These are phyloP conservation scores for Thalassiosira profunda DNA, from an alignment of 108 stramenopile species.

Conservation along the genomic window DNA sequence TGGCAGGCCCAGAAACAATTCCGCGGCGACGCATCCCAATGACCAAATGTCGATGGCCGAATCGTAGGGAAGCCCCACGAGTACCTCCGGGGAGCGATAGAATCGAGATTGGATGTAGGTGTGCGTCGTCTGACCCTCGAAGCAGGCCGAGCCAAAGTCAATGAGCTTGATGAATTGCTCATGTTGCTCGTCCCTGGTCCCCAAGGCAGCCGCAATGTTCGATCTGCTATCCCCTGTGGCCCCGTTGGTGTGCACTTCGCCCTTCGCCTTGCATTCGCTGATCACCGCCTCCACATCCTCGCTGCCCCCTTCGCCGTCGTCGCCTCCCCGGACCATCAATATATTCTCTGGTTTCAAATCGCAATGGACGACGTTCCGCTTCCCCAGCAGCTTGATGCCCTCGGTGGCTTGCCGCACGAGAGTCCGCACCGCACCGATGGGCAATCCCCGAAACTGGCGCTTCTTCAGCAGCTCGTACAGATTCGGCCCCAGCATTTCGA, in stretches of 20 bases:
- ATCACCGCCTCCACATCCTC: constrained; percentile 50
- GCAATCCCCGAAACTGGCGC: constrained; percentile 95
- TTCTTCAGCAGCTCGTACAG: constrained; percentile 95
- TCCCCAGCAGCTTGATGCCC: constrained; percentile 70
- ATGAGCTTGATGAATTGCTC: constrained; percentile 88
- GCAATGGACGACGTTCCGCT: constrained; percentile 92
- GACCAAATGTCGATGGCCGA: constrained; percentile 99
- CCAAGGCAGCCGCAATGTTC: neutral
- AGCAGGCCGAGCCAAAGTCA: constrained; percentile 98
- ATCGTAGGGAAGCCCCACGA: constrained; percentile 94
- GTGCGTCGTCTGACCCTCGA: constrained; percentile 85
- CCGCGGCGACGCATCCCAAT: constrained; percentile 95
- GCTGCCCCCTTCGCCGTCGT: too few species aligned
- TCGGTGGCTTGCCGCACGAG: constrained; percentile 78
- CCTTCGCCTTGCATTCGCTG: neutral
- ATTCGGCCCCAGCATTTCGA: constrained; percentile 93
- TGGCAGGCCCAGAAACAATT: constrained; percentile 95
- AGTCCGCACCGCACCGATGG: constrained; percentile 72
- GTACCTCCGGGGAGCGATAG: constrained; percentile 98
- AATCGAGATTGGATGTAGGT: constrained; percentile 99
- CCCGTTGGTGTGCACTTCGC: neutral
- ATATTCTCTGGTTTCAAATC: constrained; percentile 99
- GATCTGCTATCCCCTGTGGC: neutral
- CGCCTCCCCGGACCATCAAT: constrained; percentile 78
- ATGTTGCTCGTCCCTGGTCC: constrained; percentile 9